These are phyloP conservation scores for Aegilops sharonensis DNA, from an alignment of 176 grass and related monocot species.

Conservation along the genomic window DNA sequence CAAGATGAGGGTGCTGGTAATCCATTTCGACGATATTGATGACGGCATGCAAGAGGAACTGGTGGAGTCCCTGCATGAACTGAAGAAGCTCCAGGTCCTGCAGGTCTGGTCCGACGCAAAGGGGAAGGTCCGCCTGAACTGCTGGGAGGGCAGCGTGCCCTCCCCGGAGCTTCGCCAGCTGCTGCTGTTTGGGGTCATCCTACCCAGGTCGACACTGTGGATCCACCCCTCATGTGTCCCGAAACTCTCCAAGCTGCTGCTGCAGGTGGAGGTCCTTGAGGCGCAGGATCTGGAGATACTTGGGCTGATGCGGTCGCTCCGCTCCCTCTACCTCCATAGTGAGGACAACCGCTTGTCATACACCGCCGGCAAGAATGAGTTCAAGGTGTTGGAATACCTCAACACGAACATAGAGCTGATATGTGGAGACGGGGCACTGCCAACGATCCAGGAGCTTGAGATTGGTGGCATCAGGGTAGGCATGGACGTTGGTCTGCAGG, in stretches of 20 bases:
- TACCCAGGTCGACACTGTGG: not conserved
- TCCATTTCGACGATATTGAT: not conserved
- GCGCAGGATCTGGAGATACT: not conserved
- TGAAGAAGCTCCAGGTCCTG: not conserved
- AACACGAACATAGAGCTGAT: not conserved
- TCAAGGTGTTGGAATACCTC: not conserved
- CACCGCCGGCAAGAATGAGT: not conserved
- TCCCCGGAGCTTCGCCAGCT: not conserved
- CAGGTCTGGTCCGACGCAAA: not conserved
- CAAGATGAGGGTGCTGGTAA: not conserved
- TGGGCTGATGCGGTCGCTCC: not conserved
- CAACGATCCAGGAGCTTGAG: not conserved
- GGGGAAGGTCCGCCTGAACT: not conserved
- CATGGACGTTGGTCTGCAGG: too few species aligned
- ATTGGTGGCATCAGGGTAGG: too few species aligned
- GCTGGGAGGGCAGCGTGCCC: not conserved
- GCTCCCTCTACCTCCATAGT: not conserved
- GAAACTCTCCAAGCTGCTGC: not conserved
- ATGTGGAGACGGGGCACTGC: not conserved
- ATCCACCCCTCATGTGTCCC: not conserved
- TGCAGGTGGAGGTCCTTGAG: not conserved
- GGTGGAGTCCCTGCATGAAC: not conserved
- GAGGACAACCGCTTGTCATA: not conserved
- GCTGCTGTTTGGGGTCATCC: not conserved
- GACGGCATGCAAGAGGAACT: not conserved